Conservation (phyloP, 331 rosid species). For the Telfairia occidentalis region DNA sequence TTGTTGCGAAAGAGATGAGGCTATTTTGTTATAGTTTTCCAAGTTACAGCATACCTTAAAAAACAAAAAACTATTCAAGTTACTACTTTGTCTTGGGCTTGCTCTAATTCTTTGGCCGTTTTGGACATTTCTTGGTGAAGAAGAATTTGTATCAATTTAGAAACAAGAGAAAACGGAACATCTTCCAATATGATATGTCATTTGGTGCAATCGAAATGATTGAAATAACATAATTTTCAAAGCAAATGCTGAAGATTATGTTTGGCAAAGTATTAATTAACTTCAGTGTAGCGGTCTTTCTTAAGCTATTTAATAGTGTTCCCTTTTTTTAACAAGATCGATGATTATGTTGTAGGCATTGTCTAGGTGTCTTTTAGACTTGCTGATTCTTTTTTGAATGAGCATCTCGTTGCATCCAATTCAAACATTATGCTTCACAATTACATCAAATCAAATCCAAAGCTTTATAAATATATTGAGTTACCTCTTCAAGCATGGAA, state of each 20-base stretch:
- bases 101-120: too few species aligned
- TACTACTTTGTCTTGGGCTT: too few species aligned
- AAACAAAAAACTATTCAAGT: too few species aligned
- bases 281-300: neutral
- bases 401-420: neutral
- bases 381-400: neutral
- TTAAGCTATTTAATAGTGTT: neutral
- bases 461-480: neutral
- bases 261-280: neutral
- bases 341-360: neutral
- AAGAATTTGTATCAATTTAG: too few species aligned
- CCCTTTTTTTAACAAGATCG: neutral
- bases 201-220: neutral
- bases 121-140: too few species aligned
- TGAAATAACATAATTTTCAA: neutral
- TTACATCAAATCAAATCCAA: neutral
- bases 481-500: conserved; percentile 96
- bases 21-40: too few species aligned
- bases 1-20: neutral
- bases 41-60: too few species aligned
- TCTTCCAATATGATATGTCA: neutral
- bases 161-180: neutral
- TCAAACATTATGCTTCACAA: neutral
- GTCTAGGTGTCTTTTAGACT: neutral
- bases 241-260: neutral